Conservation (phyloP, 2,329 filamentous ascomycete genomes). For the Zopfia rhizophila region DNA sequence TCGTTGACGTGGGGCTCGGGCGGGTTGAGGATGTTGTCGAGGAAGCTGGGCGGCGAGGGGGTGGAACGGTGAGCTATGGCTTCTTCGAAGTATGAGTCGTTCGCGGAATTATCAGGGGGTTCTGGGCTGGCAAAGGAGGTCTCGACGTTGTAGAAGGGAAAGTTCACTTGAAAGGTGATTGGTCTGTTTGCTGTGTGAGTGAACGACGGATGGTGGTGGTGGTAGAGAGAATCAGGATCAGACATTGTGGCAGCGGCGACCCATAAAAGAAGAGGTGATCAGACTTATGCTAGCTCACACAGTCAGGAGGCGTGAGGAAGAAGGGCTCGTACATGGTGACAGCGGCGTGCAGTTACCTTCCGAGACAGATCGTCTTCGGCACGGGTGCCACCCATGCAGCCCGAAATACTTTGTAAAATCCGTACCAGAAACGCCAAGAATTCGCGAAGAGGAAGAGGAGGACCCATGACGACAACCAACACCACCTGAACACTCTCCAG, state of each 20-base stretch:
- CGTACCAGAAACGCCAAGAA: conserved; percentile 9
- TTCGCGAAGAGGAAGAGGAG: conserved; percentile 3
- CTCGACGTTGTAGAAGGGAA: conserved; percentile 13
- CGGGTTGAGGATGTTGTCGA: conserved; percentile 44
- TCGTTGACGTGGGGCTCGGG: conserved; percentile 15
- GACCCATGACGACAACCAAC: conserved; percentile 17
- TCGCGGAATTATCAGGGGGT: conserved; percentile 8
- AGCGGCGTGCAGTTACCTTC: no score
- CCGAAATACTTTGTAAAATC: not conserved
- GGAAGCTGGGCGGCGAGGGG: conserved; percentile 34
- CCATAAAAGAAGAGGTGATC: not conserved
- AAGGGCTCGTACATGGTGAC: not conserved
- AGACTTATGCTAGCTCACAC: not conserved
- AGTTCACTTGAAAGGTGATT: conserved; percentile 4
- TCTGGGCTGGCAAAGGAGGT: conserved; percentile 6
- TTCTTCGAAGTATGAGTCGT: conserved; percentile 25
- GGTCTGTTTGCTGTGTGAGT: conserved; percentile 3
- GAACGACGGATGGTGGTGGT: conserved; percentile 10
- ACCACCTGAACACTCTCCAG: conserved; percentile 3
- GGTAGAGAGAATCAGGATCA: conserved; percentile 16
- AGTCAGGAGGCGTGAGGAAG: not conserved
- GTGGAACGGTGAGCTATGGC: conserved; percentile 19
- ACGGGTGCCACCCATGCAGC: conserved; percentile 1
- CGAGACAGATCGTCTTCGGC: no score
- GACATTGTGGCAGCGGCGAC: conserved; percentile 31